Evolutionary conservation across 805 yeast genomes (phyloP).

Genomic region (Lipomyces orientalis): DNA sequence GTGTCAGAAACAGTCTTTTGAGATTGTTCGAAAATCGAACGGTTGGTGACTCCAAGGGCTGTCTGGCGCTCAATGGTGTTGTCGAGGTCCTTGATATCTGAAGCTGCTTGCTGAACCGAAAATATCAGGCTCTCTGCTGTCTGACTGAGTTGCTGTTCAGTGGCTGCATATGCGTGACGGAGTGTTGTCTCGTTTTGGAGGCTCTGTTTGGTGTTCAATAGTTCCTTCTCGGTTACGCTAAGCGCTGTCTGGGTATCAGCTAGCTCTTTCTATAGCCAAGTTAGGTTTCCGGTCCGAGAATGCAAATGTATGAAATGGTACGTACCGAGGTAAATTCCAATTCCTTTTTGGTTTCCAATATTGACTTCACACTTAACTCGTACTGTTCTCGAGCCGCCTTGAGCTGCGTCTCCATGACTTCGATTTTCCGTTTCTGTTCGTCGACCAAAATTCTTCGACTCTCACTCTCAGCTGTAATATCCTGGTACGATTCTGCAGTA

Average conservation of each 20-base stretch:
- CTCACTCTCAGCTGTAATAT: constrained; percentile 54
- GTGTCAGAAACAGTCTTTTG: constrained; percentile 52
- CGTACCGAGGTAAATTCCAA: constrained; percentile 31
- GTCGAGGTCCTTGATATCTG: constrained; percentile 36
- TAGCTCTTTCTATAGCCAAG: constrained; percentile 13
- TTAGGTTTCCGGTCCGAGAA: constrained; percentile 4
- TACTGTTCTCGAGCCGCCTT: constrained; percentile 50
- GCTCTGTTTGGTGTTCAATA: constrained; percentile 27
- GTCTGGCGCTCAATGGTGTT: constrained; percentile 33
- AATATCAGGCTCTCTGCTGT: constrained; percentile 40
- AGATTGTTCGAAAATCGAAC: constrained; percentile 22
- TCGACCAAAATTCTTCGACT: constrained; percentile 56
- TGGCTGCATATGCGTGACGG: constrained; percentile 42
- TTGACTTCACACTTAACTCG: constrained; percentile 47
- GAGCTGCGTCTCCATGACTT: constrained; percentile 56
- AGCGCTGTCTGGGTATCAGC: constrained; percentile 36
- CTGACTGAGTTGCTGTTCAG: constrained; percentile 41
- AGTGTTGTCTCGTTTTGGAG: constrained; percentile 38
- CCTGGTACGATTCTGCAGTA: constrained; percentile 56
- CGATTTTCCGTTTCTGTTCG: constrained; percentile 57
- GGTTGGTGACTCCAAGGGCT: constrained; percentile 27
- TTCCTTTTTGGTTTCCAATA: constrained; percentile 38
- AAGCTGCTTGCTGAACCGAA: constrained; percentile 37
- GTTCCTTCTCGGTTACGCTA: constrained; percentile 25
- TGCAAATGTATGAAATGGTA: not conserved